A percentile compares a stretch with the other conserved stretches of the same genome.
These are phyloP conservation scores for Mixia osmundae DNA, from an alignment of 1,284 basidiomycete genomes.

Conservation along the genomic window DNA sequence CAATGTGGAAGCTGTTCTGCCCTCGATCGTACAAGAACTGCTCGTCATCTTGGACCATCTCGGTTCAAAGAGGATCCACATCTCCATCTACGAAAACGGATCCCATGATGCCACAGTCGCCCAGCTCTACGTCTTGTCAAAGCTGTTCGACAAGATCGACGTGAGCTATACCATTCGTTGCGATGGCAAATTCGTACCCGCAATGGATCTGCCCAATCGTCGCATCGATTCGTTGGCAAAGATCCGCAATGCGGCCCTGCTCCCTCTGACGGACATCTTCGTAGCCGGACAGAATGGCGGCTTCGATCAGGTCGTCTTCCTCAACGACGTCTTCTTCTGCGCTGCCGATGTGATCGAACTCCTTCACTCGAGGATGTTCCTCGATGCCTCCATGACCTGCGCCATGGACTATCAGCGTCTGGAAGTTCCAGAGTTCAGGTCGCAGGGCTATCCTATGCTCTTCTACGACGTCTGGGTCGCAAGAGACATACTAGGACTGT, in stretches of 20 bases:
- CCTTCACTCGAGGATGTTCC: constrained; percentile 23
- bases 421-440: constrained; percentile 12
- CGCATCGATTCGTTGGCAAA: constrained; percentile 24
- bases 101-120: constrained; percentile 15
- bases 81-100: constrained; percentile 20
- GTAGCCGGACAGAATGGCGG: constrained; percentile 12
- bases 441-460: too few species aligned
- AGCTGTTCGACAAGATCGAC: constrained; percentile 7
- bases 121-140: constrained; percentile 10
- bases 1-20: constrained; percentile 14
- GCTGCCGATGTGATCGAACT: constrained; percentile 25
- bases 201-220: constrained; percentile 9
- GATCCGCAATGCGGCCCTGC: constrained; percentile 25
- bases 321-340: constrained; percentile 27
- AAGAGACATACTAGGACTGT: constrained; percentile 24
- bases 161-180: background rate
- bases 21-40: constrained; percentile 15
- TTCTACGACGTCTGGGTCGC: constrained; percentile 28
- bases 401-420: constrained; percentile 22
- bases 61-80: constrained; percentile 12
- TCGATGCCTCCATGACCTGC: constrained; percentile 26
- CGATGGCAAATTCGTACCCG: background rate
- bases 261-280: constrained; percentile 20
- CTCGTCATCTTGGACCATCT: constrained; percentile 11
- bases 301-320: constrained; percentile 23